Base-by-base conservation (phyloP, 192 early-diverging fungal genomes). In the Phycomyces nitens region DNA sequence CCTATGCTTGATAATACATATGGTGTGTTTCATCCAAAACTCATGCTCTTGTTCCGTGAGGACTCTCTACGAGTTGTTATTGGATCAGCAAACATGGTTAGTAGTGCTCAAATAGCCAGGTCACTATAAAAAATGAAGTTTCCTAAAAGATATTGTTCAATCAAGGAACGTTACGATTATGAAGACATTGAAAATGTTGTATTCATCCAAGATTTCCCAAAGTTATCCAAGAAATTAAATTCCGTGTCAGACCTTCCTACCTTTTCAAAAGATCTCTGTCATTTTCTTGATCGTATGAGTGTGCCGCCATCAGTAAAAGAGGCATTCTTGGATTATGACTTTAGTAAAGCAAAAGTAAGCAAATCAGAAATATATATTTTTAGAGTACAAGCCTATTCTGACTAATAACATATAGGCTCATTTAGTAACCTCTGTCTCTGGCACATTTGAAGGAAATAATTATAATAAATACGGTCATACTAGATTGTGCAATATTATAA, bases 191-290 rank as follows among this genome's bases (percentile, higher is more conserved):
- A 82, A 9, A 89, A 89, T 67, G 80, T 81, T 5, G 62, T 89
- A 21, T 89, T 79, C 70, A 82, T 89, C 11, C 87, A 89, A 56
- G 87, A 89, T 52, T 78, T 89, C 47, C 71, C 75, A 1, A 41
- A 73, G 18, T 73, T 66, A 0, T 41, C 73, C 12, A 43, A 20
- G 1, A 44, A 56, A 0, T 27, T 51, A 0, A 43, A 53, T 0
- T 47, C 51, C 43, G 60, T 44, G 1, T 43, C 40, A 2, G 41
- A 65, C 0, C 27, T 75, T 0, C 76, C 77, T 0, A 58, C 60
- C 5, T 89, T 89, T 73, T 76, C 81, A 3, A n/a, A 40, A 7
- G 62, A 72, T 15, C 55, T 89, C 21, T 39, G 61, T 12, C 66
- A 76, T 8, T 77, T 77, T 15, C 43, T 89, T 40, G 66, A 66